phyloP scores from a whole-genome alignment of 164 flowering plant genomes.

The Dillenia turbinata region DNA sequence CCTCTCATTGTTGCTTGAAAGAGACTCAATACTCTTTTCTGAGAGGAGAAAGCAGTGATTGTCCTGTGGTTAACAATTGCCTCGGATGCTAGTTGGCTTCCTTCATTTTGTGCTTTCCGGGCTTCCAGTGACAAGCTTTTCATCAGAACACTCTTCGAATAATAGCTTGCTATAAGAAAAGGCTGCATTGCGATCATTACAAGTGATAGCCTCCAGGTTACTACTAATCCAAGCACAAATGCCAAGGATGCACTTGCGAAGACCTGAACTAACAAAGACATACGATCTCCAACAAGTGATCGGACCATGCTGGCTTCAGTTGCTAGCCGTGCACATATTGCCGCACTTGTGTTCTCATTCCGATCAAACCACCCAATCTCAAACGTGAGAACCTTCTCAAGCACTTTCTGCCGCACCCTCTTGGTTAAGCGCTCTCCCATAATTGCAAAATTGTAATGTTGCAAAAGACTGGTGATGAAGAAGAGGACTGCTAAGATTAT shows the following conservation, averaged over 20 bases:
- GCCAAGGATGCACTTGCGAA: constrained; percentile 31
- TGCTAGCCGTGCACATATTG: constrained; percentile 34
- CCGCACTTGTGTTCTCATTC: constrained; percentile 43
- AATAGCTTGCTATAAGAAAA: constrained; percentile 32
- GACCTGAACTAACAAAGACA: constrained; percentile 39
- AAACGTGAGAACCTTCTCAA: constrained; percentile 27
- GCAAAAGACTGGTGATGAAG: constrained; percentile 30
- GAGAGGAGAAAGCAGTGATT: too few species aligned
- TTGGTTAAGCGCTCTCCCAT: constrained; percentile 33
- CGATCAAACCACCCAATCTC: constrained; percentile 46
- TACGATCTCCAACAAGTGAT: constrained; percentile 43
- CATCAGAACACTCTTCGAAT: constrained; percentile 32
- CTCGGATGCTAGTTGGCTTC: too few species aligned
- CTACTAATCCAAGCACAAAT: constrained; percentile 18
- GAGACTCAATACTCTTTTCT: too few species aligned
- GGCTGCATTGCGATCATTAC: constrained; percentile 48
- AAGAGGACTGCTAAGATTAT: constrained; percentile 18
- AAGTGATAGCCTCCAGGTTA: constrained; percentile 41
- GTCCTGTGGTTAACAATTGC: too few species aligned
- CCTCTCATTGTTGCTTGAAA: too few species aligned
- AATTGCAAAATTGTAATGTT: constrained; percentile 38
- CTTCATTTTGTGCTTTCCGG: too few species aligned
- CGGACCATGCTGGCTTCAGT: constrained; percentile 29
- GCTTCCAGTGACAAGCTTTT: constrained; percentile 24
- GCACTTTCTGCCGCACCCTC: constrained; percentile 29